A percentile compares a stretch with the other conserved stretches of the same genome.
phyloP scores from a whole-genome alignment of 2,329 filamentous ascomycete genomes.

The Cladosporium sp. region DNA sequence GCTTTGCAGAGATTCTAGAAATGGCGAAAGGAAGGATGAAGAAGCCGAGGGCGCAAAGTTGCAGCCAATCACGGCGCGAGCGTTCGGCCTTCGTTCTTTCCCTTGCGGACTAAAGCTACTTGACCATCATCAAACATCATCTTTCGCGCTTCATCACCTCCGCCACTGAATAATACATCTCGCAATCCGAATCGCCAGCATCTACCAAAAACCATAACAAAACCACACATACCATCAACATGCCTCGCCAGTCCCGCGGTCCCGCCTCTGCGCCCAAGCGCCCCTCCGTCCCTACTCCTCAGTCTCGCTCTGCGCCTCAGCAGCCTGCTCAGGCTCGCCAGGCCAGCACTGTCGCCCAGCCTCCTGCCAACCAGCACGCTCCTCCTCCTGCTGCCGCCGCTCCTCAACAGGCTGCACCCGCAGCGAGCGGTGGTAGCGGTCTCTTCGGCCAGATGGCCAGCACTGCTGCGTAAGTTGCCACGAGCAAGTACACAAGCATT shows the following conservation, averaged over 20 bases:
- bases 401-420: constrained; percentile 35
- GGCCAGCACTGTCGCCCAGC: constrained; percentile 32
- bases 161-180: constrained; percentile 1
- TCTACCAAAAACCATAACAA: background rate
- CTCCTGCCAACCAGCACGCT: constrained; percentile 49
- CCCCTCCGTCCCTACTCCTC: constrained; percentile 40
- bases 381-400: constrained; percentile 45
- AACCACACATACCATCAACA: constrained; percentile 25
- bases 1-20: constrained; percentile 13
- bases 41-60: background rate
- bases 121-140: background rate
- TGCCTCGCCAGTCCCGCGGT: constrained; percentile 52
- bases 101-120: background rate
- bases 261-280: constrained; percentile 47
- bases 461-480: constrained; percentile 82
- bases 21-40: constrained; percentile 1
- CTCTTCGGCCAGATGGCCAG: constrained; percentile 96
- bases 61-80: constrained; percentile 4
- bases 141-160: constrained; percentile 2
- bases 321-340: constrained; percentile 60
- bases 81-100: background rate
- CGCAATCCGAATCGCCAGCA: background rate
- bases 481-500: constrained; percentile 11
- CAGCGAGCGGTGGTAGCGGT: constrained; percentile 67
- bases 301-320: constrained; percentile 59